Evolutionary conservation across 208 protist genomes (phyloP).

Genomic region (Giardia duodenalis): DNA sequence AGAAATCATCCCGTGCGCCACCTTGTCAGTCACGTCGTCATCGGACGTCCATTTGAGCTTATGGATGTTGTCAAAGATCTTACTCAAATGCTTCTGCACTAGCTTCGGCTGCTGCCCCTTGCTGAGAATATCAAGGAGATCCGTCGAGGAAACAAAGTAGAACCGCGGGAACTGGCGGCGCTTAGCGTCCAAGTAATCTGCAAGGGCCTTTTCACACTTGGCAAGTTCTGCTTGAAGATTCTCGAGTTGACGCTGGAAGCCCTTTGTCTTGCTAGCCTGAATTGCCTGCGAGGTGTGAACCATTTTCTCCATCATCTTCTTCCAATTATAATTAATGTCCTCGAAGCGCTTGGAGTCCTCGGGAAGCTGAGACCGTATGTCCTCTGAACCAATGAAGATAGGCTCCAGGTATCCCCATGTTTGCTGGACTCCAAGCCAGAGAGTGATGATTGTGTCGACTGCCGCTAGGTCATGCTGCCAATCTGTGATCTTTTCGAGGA

Average conservation of each 20-base stretch:
- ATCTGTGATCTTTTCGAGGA: conserved; percentile 20
- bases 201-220: conserved; percentile 79
- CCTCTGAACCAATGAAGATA: conserved; percentile 38
- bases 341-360: conserved; percentile 38
- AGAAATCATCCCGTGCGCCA: conserved; percentile 64
- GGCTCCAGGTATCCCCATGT: conserved; percentile 36
- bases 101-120: conserved; percentile 73
- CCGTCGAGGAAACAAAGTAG: conserved; percentile 90
- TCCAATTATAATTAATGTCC: conserved; percentile 25
- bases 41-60: not conserved
- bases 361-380: conserved; percentile 35
- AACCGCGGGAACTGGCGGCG: conserved; percentile 84
- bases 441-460: conserved; percentile 19
- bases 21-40: not conserved
- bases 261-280: conserved; percentile 61
- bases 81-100: conserved; percentile 71
- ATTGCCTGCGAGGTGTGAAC: conserved; percentile 34
- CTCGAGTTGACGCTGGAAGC: conserved; percentile 52
- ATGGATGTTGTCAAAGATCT: conserved; percentile 70
- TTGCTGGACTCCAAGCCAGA: conserved; percentile 30
- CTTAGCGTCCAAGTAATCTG: conserved; percentile 87
- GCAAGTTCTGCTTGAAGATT: not conserved
- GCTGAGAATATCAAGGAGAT: conserved; percentile 84
- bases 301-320: not conserved
- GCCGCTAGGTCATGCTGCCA: conserved; percentile 23